These are phyloP conservation scores for Microglena sp. DNA, from an alignment of 139 green algal genomes.

Conservation along the genomic window DNA sequence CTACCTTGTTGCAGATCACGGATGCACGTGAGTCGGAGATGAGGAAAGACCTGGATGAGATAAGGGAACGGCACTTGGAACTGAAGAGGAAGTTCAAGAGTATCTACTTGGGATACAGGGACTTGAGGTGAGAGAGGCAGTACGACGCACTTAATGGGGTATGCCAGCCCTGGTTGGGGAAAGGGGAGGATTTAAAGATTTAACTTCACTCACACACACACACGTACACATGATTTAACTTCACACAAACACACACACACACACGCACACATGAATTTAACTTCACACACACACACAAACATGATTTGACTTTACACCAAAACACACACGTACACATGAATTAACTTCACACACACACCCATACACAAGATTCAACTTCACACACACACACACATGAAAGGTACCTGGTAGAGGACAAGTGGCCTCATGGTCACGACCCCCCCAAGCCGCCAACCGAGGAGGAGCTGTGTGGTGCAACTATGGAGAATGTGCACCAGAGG, in stretches of 20 bases:
- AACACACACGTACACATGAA: neutral
- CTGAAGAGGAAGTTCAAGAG: slow-evolving; percentile 33
- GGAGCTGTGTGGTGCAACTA: neutral
- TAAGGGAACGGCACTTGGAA: slow-evolving; percentile 24
- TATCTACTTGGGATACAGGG: slow-evolving; percentile 37
- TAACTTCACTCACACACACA: neutral
- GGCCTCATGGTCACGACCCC: slow-evolving; percentile 11
- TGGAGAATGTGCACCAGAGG: neutral
- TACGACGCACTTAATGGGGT: neutral
- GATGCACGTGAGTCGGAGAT: slow-evolving; percentile 31
- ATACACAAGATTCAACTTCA: neutral
- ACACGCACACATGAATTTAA: neutral
- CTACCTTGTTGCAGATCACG: slow-evolving; percentile 20
- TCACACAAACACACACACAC: neutral
- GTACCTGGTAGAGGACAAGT: slow-evolving; percentile 40
- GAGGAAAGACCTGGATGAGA: slow-evolving; percentile 26
- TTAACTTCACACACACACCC: neutral
- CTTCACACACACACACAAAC: neutral
- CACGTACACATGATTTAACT: neutral
- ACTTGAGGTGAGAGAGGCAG: slow-evolving; percentile 7
- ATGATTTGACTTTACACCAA: neutral
- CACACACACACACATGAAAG: slow-evolving; percentile 8
- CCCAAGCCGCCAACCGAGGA: slow-evolving; percentile 24
- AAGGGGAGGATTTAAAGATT: neutral
- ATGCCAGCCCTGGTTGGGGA: neutral